Base-by-base conservation (phyloP, 352 stramenopile species). In the Pythium folliculosum region DNA sequence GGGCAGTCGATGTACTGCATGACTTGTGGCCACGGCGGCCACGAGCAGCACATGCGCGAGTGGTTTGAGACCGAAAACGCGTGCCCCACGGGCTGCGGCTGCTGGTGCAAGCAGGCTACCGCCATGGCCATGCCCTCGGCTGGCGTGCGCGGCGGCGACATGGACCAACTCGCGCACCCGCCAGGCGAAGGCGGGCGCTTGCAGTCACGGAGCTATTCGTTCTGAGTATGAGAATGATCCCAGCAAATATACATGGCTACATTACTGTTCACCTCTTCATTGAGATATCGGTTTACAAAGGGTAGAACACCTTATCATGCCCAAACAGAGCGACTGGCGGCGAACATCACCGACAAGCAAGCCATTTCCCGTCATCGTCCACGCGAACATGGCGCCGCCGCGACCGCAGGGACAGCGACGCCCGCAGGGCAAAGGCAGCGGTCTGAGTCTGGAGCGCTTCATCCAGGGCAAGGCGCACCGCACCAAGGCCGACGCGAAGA, bases 1-100 rank as follows among this genome's bases (percentile, higher is more conserved):
- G 88, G 88, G 1, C 84, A 96, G 63, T 92, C 84, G 21, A 92
- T 94, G 84, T 94, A 90, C 60, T 96, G 88, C 63, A 88, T 95
- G 72, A 89, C 80, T 0, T 96, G 88, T 49, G 88, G 88, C 25
- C 88, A 96, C 57, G 88, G 88, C 25, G 88, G 88, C 52, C 88
- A 96, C 53, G 77, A 77, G 5, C 61, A 73, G 40, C 88, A 96
- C 56, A 63, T 94, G 22, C 84, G 80, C 55, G 80, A 81, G 37
- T 96, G 88, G 88, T 96, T 96, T 58, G 79, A 85, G 23, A 59
- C 75, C 7, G 84, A 94, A 64, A 85, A 81, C 14, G 70, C 77
- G 35, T 95, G 88, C 63, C 88, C 88, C 0, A 95, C 88, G 1
- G 88, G 88, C 49, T 95, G 88, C 37, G 85, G 88, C 21, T 95